Evolutionary conservation across 2,329 filamentous ascomycete genomes (phyloP), one percentile per base, ranked within the genome.

Genomic region (Fusarium avenaceum): DNA sequence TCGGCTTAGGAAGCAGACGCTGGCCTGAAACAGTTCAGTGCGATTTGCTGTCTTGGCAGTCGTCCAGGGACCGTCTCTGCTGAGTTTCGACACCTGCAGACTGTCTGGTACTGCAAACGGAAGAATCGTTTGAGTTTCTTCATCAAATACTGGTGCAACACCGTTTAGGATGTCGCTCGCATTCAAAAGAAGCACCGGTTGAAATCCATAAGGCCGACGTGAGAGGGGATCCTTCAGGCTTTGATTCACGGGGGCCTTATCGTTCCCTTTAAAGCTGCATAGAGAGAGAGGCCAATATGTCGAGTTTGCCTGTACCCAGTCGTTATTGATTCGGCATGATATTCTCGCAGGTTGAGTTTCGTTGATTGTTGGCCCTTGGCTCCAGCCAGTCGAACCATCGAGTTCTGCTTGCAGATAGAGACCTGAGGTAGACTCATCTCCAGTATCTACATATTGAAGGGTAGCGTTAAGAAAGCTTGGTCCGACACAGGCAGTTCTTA

Each of bases 141-240:
- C 30, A 24, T 30, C 17, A 17, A 6, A 55, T 5, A 4, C 6
- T 1, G 13, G 28, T 9, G 7, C 20, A 5, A 24, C n/a, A 0
- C 4, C 0, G 7, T 17, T 20, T 1, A 50, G 8, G 4, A 8
- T 17, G 2, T 40, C 50, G 26, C 57, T 63, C 0, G 62, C 7
- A 20, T 66, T 58, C 7, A 67, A 11, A 0, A 67, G 45, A 10
- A 65, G 32, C 0, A 57, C 24, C 0, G 62, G 53, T 6, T 44
- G 47, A 3, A 48, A 66, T 8, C n/a, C 19, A 10, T 63, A 62
- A 1, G 57, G 39, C 7, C 17, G 48, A 1, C 46, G 32, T 4
- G 57, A 66, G 3, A 67, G 39, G 0, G 64, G 57, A 14, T 66
- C 46, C 0, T 7, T 13, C 2, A 50, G 7, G 6, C 19, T 50